phyloP scores from a whole-genome alignment of 306 rosid genomes.

The peach (Prunus persica) region Prunus_persica_NCBIv2 NC_034016.1:18353501-18354000 shows the following conservation, averaged over 20 bases:
- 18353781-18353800: slow-evolving; percentile 89
- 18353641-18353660: not conserved
- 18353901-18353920: slow-evolving; percentile 65
- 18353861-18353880: slow-evolving; percentile 84
- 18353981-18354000: not conserved
- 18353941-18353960: not conserved
- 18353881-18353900: slow-evolving; percentile 67
- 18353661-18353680: not conserved
- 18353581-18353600: not conserved
- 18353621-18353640: not conserved
- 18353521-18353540: not conserved
- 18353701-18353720: slow-evolving; percentile 6
- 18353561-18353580: not conserved
- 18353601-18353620: not conserved
- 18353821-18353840: slow-evolving; percentile 77
- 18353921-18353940: not conserved
- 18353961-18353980: not conserved
- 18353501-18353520: not conserved
- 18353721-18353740: slow-evolving; percentile 58
- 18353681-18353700: not conserved
- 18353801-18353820: slow-evolving; percentile 73
- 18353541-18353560: not conserved
- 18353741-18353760: slow-evolving; percentile 76
- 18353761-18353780: slow-evolving; percentile 94
- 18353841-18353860: slow-evolving; percentile 97